Evolutionary conservation across 2,329 filamentous ascomycete genomes (phyloP), one percentile per base, ranked within the genome.

Genomic region (Geosmithia flava): DNA sequence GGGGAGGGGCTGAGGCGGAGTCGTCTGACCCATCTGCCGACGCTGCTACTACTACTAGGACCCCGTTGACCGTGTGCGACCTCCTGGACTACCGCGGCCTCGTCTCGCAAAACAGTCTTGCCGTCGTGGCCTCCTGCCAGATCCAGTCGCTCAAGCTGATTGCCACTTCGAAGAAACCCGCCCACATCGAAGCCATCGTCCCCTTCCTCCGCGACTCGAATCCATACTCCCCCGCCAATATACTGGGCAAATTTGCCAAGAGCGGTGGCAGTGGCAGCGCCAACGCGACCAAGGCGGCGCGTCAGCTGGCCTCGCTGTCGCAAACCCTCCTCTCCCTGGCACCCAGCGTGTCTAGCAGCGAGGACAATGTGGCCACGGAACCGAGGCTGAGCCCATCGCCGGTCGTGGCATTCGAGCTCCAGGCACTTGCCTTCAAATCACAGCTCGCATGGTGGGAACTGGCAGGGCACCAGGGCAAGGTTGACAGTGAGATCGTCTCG

Each of bases 401-500:
- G 1, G 65, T 71, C 20, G 62, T 68, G 2, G 76, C 77, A 1
- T 73, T 89, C 46, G 72, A 77, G 51, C 60, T 88, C 1, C 85
- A 89, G 54, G 65, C 71, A 1, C 61, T 85, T 1, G 83, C 80
- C 10, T 70, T 90, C 40, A 69, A 72, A 20, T 67, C 74, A 7
- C 75, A 83, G 29, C 62, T 81, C n/a, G 65, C 69, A 42, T 86
- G 80, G 74, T 88, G 84, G 83, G 68, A 63, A 42, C 56, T 87
- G 49, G 75, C 75, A 7, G 69, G 72, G 2, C 81, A 86, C 55
- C 61, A 74, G 50, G 75, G 74, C 1, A 74, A 83, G 49, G 59
- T 74, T 4, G 74, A 80, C 37, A 80, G 79, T 49, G 83, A 88
- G 15, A 62, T 89, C 7, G 57, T 83, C n/a, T 69, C 76, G 1